These are phyloP conservation scores for Penicillium angulare DNA, from an alignment of 495 filamentous ascomycete species.

Conservation along the genomic window DNA sequence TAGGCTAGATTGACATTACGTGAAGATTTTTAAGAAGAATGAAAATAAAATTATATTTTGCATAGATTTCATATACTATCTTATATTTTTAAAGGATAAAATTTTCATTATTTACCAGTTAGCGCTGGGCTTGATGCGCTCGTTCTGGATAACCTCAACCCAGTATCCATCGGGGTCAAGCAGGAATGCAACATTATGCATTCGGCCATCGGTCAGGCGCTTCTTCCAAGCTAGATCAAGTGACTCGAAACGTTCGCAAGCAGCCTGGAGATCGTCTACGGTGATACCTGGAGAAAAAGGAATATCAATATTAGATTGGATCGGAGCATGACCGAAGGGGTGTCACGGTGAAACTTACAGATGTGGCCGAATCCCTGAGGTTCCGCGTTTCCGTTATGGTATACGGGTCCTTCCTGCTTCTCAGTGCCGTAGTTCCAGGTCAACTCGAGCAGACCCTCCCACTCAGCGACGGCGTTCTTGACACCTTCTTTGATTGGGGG, in stretches of 20 bases:
- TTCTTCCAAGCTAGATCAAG: constrained; percentile 90
- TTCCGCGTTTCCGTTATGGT: constrained; percentile 88
- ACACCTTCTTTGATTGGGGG: constrained; percentile 49
- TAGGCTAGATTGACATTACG: not conserved
- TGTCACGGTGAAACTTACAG: constrained; percentile 49
- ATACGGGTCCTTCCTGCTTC: constrained; percentile 77
- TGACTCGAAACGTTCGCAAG: constrained; percentile 81
- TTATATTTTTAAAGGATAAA: no score
- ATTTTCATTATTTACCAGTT: constrained; percentile 21
- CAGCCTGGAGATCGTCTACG: constrained; percentile 86
- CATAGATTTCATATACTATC: no score
- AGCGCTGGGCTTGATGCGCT: constrained; percentile 47
- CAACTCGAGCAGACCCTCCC: constrained; percentile 83
- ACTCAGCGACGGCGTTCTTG: constrained; percentile 58
- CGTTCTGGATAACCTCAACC: constrained; percentile 83
- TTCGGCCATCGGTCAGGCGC: constrained; percentile 83
- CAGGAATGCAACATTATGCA: constrained; percentile 94
- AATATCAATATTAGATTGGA: not conserved
- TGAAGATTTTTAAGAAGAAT: no score
- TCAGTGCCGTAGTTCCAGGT: constrained; percentile 99
- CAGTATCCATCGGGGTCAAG: constrained; percentile 92
- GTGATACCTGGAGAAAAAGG: constrained; percentile 55
- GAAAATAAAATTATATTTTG: no score
- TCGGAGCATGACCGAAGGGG: constrained; percentile 43
- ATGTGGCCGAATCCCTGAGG: constrained; percentile 95